Conservation (phyloP, 257 asterid genomes). For the Solanum verrucosum region DNA sequence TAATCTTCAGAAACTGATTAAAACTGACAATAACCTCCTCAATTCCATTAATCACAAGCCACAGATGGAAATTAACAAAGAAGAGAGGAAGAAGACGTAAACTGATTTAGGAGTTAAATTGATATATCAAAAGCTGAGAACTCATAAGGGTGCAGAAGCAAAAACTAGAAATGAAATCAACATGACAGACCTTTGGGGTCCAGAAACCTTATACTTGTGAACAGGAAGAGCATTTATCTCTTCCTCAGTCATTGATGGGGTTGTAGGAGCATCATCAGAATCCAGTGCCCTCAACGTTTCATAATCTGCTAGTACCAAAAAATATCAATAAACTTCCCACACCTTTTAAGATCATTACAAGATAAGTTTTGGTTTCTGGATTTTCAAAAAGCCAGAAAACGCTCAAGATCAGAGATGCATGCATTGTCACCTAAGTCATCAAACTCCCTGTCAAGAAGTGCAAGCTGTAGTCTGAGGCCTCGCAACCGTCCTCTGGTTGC, state of each 20-base stretch:
- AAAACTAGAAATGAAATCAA: background rate
- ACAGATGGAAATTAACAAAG: background rate
- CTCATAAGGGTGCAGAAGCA: background rate
- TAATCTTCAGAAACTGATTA: background rate
- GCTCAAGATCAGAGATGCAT: background rate
- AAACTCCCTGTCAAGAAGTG: slow-evolving; percentile 97
- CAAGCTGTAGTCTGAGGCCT: slow-evolving; percentile 97
- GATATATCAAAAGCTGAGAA: background rate
- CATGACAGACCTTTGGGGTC: slow-evolving; percentile 53
- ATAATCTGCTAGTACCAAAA: slow-evolving; percentile 52
- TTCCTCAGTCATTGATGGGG: slow-evolving; percentile 86
- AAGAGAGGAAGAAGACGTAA: background rate
- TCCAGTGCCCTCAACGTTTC: slow-evolving; percentile 91
- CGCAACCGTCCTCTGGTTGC: slow-evolving; percentile 94
- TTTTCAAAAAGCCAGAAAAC: background rate
- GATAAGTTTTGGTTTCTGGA: background rate
- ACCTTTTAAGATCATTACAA: background rate
- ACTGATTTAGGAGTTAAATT: background rate
- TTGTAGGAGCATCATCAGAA: slow-evolving; percentile 76
- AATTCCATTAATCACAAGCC: background rate
- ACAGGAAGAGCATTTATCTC: slow-evolving; percentile 96
- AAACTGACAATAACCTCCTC: background rate
- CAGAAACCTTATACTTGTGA: slow-evolving; percentile 80
- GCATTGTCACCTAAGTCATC: slow-evolving; percentile 71
- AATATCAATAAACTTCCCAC: background rate